A percentile compares a stretch with the other conserved stretches of the same genome.
Conservation (phyloP, 1,284 basidiomycete species). For the Austroboletus niveus region DNA sequence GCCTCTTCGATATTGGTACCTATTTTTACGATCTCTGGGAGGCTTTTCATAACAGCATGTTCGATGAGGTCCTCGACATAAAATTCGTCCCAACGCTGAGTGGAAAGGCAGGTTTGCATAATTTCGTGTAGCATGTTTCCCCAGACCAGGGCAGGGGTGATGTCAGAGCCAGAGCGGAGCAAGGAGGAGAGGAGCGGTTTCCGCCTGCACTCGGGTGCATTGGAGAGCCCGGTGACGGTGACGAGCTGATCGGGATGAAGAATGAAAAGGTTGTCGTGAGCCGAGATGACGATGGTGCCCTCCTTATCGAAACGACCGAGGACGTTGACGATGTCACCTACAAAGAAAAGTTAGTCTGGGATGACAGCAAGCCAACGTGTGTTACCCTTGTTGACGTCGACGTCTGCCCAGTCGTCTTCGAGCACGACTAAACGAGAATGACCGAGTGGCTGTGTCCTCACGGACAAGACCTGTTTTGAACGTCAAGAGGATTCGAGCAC, state of each 20-base stretch:
- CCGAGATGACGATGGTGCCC: constrained; percentile 55
- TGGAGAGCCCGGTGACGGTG: constrained; percentile 85
- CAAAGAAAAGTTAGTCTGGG: neutral
- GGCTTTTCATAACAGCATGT: constrained; percentile 47
- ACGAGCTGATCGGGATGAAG: constrained; percentile 88
- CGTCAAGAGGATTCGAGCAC: constrained; percentile 2
- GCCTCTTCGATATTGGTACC: constrained; percentile 62
- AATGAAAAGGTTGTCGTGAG: constrained; percentile 65
- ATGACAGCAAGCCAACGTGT: neutral
- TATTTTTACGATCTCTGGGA: constrained; percentile 63
- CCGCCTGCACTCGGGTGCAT: constrained; percentile 76
- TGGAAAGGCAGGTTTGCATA: constrained; percentile 73
- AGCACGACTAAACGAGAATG: constrained; percentile 51
- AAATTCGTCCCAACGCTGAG: constrained; percentile 57
- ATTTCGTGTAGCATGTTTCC: constrained; percentile 90
- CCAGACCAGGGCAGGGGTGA: constrained; percentile 73
- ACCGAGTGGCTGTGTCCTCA: constrained; percentile 40
- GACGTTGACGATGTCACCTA: constrained; percentile 79
- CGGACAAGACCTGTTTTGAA: constrained; percentile 39
- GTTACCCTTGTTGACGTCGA: constrained; percentile 54
- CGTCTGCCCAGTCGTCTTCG: constrained; percentile 64
- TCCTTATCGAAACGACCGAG: constrained; percentile 55
- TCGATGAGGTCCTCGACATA: constrained; percentile 59
- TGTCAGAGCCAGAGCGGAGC: constrained; percentile 56
- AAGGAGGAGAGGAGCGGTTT: constrained; percentile 73